These are phyloP conservation scores for Coemansia interrupta DNA, from an alignment of 192 early-diverging fungal genomes.

Conservation along the genomic window DNA sequence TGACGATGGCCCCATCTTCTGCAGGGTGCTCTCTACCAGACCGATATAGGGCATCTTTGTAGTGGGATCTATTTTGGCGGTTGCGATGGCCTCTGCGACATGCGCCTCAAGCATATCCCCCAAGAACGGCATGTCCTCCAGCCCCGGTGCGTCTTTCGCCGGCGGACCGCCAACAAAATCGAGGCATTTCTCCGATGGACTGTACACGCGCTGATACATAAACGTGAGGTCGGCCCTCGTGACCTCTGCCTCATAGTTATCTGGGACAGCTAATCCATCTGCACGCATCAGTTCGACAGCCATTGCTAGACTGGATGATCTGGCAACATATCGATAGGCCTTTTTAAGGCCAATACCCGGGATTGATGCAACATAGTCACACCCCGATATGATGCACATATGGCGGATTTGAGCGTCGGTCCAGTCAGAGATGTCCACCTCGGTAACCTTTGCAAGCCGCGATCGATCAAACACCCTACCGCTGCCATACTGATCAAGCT, in stretches of 20 bases:
- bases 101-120: constrained; percentile 55
- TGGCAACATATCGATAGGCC: constrained; percentile 55
- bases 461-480: constrained; percentile 61
- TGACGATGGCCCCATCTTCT: neutral
- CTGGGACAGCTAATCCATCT: constrained; percentile 53
- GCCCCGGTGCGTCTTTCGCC: constrained; percentile 32
- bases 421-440: constrained; percentile 61
- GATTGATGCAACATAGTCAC: constrained; percentile 87
- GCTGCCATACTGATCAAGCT: constrained; percentile 72
- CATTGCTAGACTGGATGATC: constrained; percentile 65
- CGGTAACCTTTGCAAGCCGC: constrained; percentile 51
- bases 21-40: neutral
- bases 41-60: constrained; percentile 51
- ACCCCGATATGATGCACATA: constrained; percentile 97
- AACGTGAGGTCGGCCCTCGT: constrained; percentile 81
- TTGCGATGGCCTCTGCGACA: constrained; percentile 59
- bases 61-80: constrained; percentile 62
- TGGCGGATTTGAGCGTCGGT: constrained; percentile 63
- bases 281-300: constrained; percentile 47
- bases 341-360: constrained; percentile 84
- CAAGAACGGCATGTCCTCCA: constrained; percentile 56
- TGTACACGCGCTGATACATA: constrained; percentile 85
- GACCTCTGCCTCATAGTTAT: constrained; percentile 70
- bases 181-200: constrained; percentile 55
- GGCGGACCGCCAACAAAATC: constrained; percentile 58